Percentiles rank a stretch among this genome's conserved stretches.
Evolutionary conservation across 2,329 filamentous ascomycete species (phyloP).

Genomic region (Rhexocercosporidium sp.): DNA sequence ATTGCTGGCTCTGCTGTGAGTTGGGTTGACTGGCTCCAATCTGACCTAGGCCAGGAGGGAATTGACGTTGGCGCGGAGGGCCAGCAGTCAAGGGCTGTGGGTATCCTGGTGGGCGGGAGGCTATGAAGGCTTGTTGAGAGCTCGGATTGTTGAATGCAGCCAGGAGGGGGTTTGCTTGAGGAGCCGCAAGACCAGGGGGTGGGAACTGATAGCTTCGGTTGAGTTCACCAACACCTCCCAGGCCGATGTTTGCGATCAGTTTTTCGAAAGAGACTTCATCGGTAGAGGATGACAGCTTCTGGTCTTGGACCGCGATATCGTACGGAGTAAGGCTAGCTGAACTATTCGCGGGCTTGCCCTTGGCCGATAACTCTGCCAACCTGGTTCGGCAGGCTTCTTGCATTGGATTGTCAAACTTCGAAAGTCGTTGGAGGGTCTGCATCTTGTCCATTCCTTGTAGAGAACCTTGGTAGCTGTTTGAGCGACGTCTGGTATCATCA

Average conservation of each 20-base stretch:
- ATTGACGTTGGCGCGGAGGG: conserved; percentile 41
- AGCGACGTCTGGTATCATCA: not conserved
- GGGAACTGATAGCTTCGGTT: conserved; percentile 37
- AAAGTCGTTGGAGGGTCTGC: conserved; percentile 41
- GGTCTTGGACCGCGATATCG: conserved; percentile 6
- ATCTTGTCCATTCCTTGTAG: conserved; percentile 39
- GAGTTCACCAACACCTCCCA: conserved; percentile 25
- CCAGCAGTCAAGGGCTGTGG: conserved; percentile 44
- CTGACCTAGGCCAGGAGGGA: not conserved
- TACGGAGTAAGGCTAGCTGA: not conserved
- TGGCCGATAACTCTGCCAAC: conserved; percentile 37
- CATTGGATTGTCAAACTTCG: conserved; percentile 40
- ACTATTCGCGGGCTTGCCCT: conserved; percentile 6
- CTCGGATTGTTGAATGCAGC: conserved; percentile 13
- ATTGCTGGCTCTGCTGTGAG: not conserved
- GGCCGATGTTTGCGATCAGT: not conserved
- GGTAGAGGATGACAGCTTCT: not conserved
- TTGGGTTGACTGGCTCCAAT: not conserved
- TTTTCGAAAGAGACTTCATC: not conserved
- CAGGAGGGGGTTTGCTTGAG: conserved; percentile 33
- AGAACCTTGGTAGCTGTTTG: conserved; percentile 6
- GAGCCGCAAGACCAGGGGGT: conserved; percentile 25
- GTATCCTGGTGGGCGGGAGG: conserved; percentile 31
- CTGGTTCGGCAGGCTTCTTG: conserved; percentile 33
- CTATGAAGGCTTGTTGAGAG: conserved; percentile 6